Percentiles rank a stretch among this genome's conserved stretches.
Evolutionary conservation across 1,284 basidiomycete species (phyloP).

Genomic region (Cutaneotrichosporon sp.): DNA sequence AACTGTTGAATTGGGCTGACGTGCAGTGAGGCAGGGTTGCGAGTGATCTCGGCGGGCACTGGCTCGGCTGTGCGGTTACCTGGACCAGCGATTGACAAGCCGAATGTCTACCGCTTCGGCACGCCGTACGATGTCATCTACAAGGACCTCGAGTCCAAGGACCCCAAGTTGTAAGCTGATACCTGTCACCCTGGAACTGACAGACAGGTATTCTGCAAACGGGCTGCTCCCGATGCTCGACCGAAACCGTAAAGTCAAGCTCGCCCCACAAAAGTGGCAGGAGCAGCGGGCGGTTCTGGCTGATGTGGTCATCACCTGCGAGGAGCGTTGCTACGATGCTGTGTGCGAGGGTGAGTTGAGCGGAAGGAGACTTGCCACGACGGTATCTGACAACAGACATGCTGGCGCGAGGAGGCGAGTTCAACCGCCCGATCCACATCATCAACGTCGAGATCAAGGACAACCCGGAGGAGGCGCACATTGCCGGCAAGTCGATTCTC

Average conservation of each 20-base stretch:
- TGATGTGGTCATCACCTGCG: constrained; percentile 97
- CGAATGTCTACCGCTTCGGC: constrained; percentile 95
- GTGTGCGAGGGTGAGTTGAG: constrained; percentile 83
- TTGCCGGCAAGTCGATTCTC: constrained; percentile 91
- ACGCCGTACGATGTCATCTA: constrained; percentile 98
- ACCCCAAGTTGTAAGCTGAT: constrained; percentile 67
- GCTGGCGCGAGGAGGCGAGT: constrained; percentile 79
- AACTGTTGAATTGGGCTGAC: too few species aligned
- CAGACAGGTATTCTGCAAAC: constrained; percentile 79
- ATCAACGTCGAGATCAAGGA: constrained; percentile 99
- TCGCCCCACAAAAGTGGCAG: constrained; percentile 95
- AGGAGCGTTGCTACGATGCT: constrained; percentile 96
- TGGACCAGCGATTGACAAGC: constrained; percentile 92
- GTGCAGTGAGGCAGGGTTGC: constrained; percentile 69
- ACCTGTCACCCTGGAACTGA: neutral
- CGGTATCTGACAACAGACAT: constrained; percentile 61
- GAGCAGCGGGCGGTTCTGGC: constrained; percentile 71
- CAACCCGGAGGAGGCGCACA: constrained; percentile 95
- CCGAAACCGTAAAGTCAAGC: constrained; percentile 86
- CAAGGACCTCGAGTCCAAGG: constrained; percentile 82
- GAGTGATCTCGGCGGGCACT: constrained; percentile 90
- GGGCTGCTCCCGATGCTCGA: constrained; percentile 97
- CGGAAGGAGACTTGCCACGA: too few species aligned
- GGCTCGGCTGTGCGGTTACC: constrained; percentile 95
- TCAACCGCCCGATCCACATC: constrained; percentile 88